Evolutionary conservation across 1,284 basidiomycete species (phyloP), one percentile per base, ranked within the genome.

Genomic region (Ganoderma meredithae): DNA sequence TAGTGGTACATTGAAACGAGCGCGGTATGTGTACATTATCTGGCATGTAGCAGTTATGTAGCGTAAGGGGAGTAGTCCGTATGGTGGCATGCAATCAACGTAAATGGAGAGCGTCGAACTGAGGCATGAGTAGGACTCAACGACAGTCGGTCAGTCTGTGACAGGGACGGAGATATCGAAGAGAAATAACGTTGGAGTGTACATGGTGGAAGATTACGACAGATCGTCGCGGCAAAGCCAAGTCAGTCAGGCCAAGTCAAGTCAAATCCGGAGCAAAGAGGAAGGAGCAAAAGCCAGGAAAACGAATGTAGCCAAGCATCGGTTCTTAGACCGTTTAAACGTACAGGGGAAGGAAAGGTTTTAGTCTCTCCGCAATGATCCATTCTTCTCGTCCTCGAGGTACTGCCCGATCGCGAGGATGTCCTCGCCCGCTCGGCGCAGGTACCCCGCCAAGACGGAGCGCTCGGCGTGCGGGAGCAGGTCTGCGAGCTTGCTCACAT

Each of bases 321-420:
- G 39, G 25, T 61, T 19, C 39, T 41, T 61, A 43, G 33, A 61
- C 60, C 60, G 52, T 59, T 59, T 39, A 56, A 43, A 53, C 59
- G 31, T 47, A 40, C 63, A 52, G 40, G n/a, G 8, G 27, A 44
- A 58, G 19, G 13, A 36, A 36, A 27, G 44, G 25, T 13, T 8
- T 47, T 52, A 79, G 60, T 83, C 79, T 60, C 79, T 76, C 62
- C 83, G 84, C 56, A 94, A 77, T 25, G 81, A 85, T 27, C 92
- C 93, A 73, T 90, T 91, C 82, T 91, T 92, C 79, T 95, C 93
- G 74, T 96, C 95, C 73, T 95, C 94, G 39, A 96, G 82, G 78
- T 95, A 96, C 75, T 93, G 91, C 25, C 94, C 92, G 75, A 96
- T 94, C 8, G 95, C 95, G 58, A 92, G 80, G 66, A 95, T 91